phyloP scores from a whole-genome alignment of 1,284 basidiomycete species.

The Puccinia novopanici region DNA sequence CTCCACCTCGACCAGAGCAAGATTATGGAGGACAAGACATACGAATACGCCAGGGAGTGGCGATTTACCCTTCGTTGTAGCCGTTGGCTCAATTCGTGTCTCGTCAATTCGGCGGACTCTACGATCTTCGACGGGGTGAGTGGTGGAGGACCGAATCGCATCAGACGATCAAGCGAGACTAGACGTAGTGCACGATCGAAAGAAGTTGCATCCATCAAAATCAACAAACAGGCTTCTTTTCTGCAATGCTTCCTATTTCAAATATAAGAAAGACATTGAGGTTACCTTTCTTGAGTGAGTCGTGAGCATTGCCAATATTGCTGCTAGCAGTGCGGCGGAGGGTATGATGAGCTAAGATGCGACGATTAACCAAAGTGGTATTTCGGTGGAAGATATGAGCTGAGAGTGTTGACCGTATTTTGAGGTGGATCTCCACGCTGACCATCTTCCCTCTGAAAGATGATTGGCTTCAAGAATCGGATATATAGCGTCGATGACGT shows the following conservation, averaged over 20 bases:
- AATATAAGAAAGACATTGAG: not conserved
- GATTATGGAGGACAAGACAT: not conserved
- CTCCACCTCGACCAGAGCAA: conserved; percentile 65
- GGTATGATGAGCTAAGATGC: not conserved
- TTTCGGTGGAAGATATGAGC: not conserved
- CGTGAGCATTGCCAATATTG: not conserved
- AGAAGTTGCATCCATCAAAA: not conserved
- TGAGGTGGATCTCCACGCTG: not conserved
- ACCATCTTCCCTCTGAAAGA: not conserved
- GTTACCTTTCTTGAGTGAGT: conserved; percentile 23
- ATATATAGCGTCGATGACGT: not conserved
- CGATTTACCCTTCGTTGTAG: conserved; percentile 37
- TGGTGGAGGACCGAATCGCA: conserved; percentile 41
- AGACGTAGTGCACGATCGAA: not conserved
- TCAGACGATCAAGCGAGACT: conserved; percentile 40
- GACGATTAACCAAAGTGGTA: not conserved
- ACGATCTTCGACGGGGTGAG: conserved; percentile 17
- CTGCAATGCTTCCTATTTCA: not conserved
- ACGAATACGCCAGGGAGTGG: not conserved
- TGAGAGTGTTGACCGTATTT: not conserved
- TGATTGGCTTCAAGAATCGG: too few relatives aligned
- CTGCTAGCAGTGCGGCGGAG: not conserved
- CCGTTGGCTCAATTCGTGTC: conserved; percentile 32
- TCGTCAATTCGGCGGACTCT: conserved; percentile 41
- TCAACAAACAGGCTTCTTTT: not conserved